Evolutionary conservation across 2,329 filamentous ascomycete genomes (phyloP).

Genomic region (Botryosphaeria dothidea): DNA sequence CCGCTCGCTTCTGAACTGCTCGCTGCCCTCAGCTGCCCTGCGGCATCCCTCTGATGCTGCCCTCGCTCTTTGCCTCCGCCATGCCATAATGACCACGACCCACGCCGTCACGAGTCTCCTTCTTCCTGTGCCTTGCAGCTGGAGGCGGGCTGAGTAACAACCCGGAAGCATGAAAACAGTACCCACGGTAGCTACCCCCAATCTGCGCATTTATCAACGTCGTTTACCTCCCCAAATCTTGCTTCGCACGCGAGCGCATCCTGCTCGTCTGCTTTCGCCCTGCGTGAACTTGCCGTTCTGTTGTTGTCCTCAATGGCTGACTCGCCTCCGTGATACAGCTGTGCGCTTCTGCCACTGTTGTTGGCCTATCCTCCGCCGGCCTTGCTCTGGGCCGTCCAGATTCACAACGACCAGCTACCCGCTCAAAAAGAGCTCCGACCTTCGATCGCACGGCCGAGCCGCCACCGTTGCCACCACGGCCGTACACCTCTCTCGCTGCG

Average conservation of each 20-base stretch:
- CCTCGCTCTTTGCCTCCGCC: slow-evolving; percentile 22
- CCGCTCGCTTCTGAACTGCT: slow-evolving; percentile 12
- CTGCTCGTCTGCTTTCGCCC: slow-evolving; percentile 1
- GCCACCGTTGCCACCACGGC: slow-evolving; percentile 6
- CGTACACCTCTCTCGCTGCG: slow-evolving; percentile 5
- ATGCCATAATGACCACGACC: slow-evolving; percentile 43
- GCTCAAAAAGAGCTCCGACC: not conserved
- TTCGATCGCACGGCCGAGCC: not conserved
- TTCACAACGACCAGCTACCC: slow-evolving; percentile 25
- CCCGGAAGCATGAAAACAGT: slow-evolving; percentile 49
- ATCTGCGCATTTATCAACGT: not conserved
- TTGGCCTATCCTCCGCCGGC: slow-evolving; percentile 61
- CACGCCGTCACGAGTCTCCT: slow-evolving; percentile 37
- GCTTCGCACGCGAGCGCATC: not conserved
- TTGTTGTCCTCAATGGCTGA: slow-evolving; percentile 36
- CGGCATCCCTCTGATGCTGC: slow-evolving; percentile 17
- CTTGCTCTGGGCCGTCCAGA: slow-evolving; percentile 58
- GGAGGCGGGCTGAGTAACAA: slow-evolving; percentile 32
- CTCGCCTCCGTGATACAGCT: slow-evolving; percentile 50
- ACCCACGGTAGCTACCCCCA: slow-evolving; percentile 40
- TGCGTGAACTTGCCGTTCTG: not conserved
- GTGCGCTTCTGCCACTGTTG: slow-evolving; percentile 62
- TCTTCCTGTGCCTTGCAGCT: slow-evolving; percentile 38
- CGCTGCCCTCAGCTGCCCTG: slow-evolving; percentile 23
- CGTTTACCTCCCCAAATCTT: not conserved